Conservation (phyloP, 305 asterid species). For the Fraxinus paxiana region DNA sequence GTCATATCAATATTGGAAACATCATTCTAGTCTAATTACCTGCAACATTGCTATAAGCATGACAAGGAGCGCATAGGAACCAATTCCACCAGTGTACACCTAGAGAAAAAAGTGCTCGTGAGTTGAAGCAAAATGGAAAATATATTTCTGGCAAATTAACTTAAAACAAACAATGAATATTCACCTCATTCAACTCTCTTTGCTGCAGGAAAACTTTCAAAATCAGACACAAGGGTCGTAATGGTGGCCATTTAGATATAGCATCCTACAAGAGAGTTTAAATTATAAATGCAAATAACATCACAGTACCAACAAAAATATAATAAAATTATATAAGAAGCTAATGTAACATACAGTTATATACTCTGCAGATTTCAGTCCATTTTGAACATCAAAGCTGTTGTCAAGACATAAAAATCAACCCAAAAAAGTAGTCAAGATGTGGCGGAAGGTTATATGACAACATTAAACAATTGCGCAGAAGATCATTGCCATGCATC, state of each 20-base stretch:
- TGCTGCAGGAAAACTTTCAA: constrained; percentile 89
- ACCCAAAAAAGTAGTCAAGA: background rate
- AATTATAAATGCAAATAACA: background rate
- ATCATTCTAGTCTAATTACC: constrained; percentile 45
- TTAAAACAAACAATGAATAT: background rate
- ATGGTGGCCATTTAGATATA: constrained; percentile 74
- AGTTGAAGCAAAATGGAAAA: constrained; percentile 20
- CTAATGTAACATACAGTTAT: constrained; percentile 47
- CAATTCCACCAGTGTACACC: constrained; percentile 98
- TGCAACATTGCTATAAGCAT: constrained; percentile 89
- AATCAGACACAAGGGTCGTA: constrained; percentile 81
- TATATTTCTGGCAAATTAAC: constrained; percentile 13
- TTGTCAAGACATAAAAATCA: constrained; percentile 22
- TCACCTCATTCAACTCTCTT: constrained; percentile 91
- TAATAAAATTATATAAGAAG: background rate
- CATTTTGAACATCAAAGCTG: constrained; percentile 90
- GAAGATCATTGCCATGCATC: background rate
- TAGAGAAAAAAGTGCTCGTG: constrained; percentile 25
- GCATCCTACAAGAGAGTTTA: constrained; percentile 48
- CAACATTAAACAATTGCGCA: background rate
- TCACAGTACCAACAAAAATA: background rate
- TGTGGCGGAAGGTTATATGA: background rate
- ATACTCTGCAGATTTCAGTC: constrained; percentile 91
- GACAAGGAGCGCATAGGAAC: constrained; percentile 89
- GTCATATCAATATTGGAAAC: background rate